phyloP scores from a whole-genome alignment of 805 yeast species.

The Ogataea salicorniae region DNA sequence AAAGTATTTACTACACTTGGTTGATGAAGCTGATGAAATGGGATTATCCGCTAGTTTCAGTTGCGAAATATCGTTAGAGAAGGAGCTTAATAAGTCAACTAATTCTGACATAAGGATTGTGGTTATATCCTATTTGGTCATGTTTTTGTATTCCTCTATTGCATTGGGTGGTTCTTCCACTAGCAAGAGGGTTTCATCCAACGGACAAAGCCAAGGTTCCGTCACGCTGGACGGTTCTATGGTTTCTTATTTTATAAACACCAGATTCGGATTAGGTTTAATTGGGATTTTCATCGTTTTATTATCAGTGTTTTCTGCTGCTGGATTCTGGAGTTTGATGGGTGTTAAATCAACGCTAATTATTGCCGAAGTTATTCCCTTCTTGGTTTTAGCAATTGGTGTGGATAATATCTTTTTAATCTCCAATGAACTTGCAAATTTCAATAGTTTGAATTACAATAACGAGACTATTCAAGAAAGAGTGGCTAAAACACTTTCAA shows the following conservation, averaged over 20 bases:
- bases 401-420: conserved; percentile 88
- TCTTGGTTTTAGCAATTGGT: conserved; percentile 89
- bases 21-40: conserved; percentile 39
- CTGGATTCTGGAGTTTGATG: conserved; percentile 71
- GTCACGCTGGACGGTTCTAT: background rate
- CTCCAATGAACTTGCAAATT: conserved; percentile 67
- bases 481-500: conserved; percentile 58
- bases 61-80: conserved; percentile 78
- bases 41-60: conserved; percentile 67
- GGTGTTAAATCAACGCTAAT: conserved; percentile 85
- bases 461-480: conserved; percentile 50
- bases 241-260: conserved; percentile 31
- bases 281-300: conserved; percentile 81
- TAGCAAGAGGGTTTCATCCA: background rate
- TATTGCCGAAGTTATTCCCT: conserved; percentile 95
- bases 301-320: conserved; percentile 74
- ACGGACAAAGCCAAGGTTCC: conserved; percentile 1
- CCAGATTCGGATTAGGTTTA: conserved; percentile 73
- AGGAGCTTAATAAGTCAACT: conserved; percentile 77
- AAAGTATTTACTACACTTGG: conserved; percentile 41
- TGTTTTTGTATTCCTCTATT: conserved; percentile 85
- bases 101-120: conserved; percentile 73
- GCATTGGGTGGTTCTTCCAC: conserved; percentile 54
- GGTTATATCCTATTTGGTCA: conserved; percentile 67
- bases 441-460: conserved; percentile 35